A percentile compares a stretch with the other conserved stretches of the same genome.
phyloP scores from a whole-genome alignment of 2,329 filamentous ascomycete genomes.

The Cytospora paraplurivora region DNA sequence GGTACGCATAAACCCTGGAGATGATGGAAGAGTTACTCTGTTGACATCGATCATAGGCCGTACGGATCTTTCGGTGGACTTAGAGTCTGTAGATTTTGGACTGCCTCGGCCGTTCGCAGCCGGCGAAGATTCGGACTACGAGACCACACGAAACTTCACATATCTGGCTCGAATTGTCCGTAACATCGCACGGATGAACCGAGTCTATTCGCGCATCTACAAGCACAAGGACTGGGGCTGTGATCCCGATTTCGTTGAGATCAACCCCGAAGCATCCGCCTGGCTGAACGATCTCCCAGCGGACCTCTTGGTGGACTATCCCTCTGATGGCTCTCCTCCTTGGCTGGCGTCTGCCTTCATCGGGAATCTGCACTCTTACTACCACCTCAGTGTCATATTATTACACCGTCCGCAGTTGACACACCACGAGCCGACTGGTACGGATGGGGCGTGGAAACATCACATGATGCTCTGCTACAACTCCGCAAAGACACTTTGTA shows the following conservation, averaged over 20 bases:
- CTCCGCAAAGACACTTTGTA: slow-evolving; percentile 82
- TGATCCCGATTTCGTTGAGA: slow-evolving; percentile 78
- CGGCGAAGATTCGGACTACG: slow-evolving; percentile 73
- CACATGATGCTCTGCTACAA: slow-evolving; percentile 86
- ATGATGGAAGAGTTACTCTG: not conserved
- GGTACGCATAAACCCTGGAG: slow-evolving; percentile 53
- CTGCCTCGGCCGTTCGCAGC: slow-evolving; percentile 65
- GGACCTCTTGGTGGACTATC: slow-evolving; percentile 77
- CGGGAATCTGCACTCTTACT: slow-evolving; percentile 87
- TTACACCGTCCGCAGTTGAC: slow-evolving; percentile 84
- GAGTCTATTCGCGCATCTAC: slow-evolving; percentile 72
- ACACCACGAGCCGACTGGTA: slow-evolving; percentile 70
- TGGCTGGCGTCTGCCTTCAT: slow-evolving; percentile 86
- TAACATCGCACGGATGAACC: slow-evolving; percentile 76
- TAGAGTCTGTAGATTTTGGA: slow-evolving; percentile 75
- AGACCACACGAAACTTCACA: slow-evolving; percentile 80
- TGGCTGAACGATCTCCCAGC: slow-evolving; percentile 78
- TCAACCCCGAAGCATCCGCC: slow-evolving; percentile 74
- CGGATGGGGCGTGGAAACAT: slow-evolving; percentile 79
- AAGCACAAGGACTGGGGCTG: slow-evolving; percentile 80
- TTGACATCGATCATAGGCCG: slow-evolving; percentile 56
- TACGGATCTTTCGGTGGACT: slow-evolving; percentile 73
- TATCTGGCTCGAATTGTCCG: slow-evolving; percentile 78
- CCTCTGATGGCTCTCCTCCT: slow-evolving; percentile 75
- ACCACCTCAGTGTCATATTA: slow-evolving; percentile 82